Conservation (phyloP, 768 basidiomycete species). For the Suillus alpinus region DNA sequence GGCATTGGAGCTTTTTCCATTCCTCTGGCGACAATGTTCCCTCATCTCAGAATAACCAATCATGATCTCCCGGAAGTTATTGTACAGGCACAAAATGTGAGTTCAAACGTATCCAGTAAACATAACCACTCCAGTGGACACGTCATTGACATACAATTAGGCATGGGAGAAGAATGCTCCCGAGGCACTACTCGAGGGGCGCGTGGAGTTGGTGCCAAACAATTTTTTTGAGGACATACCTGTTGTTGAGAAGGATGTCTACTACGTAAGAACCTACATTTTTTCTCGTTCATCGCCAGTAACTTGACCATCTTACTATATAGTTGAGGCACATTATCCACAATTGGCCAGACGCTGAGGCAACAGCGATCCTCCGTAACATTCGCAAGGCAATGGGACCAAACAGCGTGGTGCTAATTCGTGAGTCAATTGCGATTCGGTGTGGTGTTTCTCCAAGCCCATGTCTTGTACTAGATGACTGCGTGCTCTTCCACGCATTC, state of each 20-base stretch:
- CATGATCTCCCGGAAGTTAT: constrained; percentile 30
- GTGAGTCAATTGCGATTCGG: constrained; percentile 18
- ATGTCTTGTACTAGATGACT: constrained; percentile 17
- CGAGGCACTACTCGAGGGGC: constrained; percentile 15
- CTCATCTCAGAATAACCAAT: constrained; percentile 23
- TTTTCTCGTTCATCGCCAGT: background rate
- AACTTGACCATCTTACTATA: background rate
- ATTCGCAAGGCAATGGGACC: constrained; percentile 27
- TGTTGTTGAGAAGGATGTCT: constrained; percentile 18
- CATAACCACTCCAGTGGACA: background rate
- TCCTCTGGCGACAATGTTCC: constrained; percentile 23
- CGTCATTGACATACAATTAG: background rate
- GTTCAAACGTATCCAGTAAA: background rate
- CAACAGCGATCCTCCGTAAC: constrained; percentile 27
- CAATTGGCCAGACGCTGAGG: constrained; percentile 36
- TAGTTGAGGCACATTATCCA: constrained; percentile 31
- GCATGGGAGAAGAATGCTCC: constrained; percentile 18
- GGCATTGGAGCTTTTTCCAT: constrained; percentile 26
- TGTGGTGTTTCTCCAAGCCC: background rate
- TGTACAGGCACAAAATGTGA: constrained; percentile 19
- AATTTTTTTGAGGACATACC: constrained; percentile 20
- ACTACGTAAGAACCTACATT: constrained; percentile 16
- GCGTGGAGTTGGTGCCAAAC: constrained; percentile 15
- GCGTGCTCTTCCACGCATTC: constrained; percentile 14
- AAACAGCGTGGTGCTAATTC: constrained; percentile 30